phyloP scores from a whole-genome alignment of 2,329 filamentous ascomycete species.

The Ophiocordyceps sinensis region DNA sequence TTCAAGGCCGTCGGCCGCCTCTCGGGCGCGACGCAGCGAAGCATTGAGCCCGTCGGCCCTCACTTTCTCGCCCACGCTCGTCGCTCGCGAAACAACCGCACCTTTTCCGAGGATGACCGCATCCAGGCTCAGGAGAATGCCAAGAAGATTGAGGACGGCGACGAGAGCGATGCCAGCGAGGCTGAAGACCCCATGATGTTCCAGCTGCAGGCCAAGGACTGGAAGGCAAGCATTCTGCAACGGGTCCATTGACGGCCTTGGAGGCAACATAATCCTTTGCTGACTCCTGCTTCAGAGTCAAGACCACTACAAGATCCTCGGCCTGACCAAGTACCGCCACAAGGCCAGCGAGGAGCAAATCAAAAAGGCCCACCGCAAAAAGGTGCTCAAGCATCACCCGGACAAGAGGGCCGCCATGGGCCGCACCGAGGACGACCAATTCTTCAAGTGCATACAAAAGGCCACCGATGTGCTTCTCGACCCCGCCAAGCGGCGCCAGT shows the following conservation, averaged over 20 bases:
- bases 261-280: too few species aligned
- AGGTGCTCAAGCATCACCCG: slow-evolving; percentile 96
- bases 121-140: slow-evolving; percentile 91
- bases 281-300: slow-evolving; percentile 43
- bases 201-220: slow-evolving; percentile 90
- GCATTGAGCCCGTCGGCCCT: slow-evolving; percentile 89
- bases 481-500: slow-evolving; percentile 84
- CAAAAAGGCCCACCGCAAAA: slow-evolving; percentile 97
- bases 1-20: slow-evolving; percentile 75
- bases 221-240: slow-evolving; percentile 51
- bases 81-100: slow-evolving; percentile 89
- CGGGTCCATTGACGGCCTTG: background rate
- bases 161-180: slow-evolving; percentile 85
- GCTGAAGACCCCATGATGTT: slow-evolving; percentile 87
- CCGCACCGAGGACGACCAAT: slow-evolving; percentile 80
- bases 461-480: slow-evolving; percentile 88
- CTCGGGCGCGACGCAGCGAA: slow-evolving; percentile 65
- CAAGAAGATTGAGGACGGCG: slow-evolving; percentile 88
- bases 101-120: slow-evolving; percentile 95
- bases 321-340: slow-evolving; percentile 81
- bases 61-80: slow-evolving; percentile 97
- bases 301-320: slow-evolving; percentile 96
- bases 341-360: slow-evolving; percentile 95
- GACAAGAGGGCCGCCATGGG: slow-evolving; percentile 96
- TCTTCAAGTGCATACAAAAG: slow-evolving; percentile 99